Conservation (phyloP, 805 yeast genomes). For the Torulaspora delbrueckii region DNA sequence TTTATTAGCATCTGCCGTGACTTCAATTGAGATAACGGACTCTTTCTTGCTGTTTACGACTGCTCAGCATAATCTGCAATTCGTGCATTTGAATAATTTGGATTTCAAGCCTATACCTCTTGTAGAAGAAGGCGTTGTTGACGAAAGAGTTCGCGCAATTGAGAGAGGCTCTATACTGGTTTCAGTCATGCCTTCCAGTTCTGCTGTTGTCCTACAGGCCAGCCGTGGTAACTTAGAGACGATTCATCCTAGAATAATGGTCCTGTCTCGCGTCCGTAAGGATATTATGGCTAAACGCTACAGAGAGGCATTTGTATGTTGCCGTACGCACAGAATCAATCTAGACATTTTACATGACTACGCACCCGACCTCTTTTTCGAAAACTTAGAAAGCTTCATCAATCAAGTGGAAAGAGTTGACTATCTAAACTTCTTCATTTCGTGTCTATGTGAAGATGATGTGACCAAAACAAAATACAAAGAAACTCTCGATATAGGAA, state of each 20-base stretch:
- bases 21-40: constrained; percentile 72
- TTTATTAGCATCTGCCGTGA: constrained; percentile 66
- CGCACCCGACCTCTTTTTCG: constrained; percentile 62
- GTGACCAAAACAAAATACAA: constrained; percentile 75
- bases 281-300: constrained; percentile 56
- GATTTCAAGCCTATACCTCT: constrained; percentile 39
- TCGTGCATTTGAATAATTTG: constrained; percentile 58
- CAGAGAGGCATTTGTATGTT: constrained; percentile 68
- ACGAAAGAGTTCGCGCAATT: constrained; percentile 81
- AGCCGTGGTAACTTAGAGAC: constrained; percentile 96
- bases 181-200: constrained; percentile 72
- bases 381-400: constrained; percentile 62
- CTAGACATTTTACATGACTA: constrained; percentile 87
- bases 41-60: constrained; percentile 77
- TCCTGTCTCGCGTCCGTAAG: constrained; percentile 72
- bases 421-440: constrained; percentile 78
- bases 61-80: constrained; percentile 77
- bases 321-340: constrained; percentile 89
- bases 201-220: constrained; percentile 83
- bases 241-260: constrained; percentile 88
- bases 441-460: constrained; percentile 81
- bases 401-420: constrained; percentile 67
- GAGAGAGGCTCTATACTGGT: constrained; percentile 91
- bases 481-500: constrained; percentile 50
- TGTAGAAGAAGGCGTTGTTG: constrained; percentile 41